A percentile compares a stretch with the other conserved stretches of the same genome.
phyloP scores from a whole-genome alignment of 179 eudicot genomes.

The Drosera spatulata region DNA sequence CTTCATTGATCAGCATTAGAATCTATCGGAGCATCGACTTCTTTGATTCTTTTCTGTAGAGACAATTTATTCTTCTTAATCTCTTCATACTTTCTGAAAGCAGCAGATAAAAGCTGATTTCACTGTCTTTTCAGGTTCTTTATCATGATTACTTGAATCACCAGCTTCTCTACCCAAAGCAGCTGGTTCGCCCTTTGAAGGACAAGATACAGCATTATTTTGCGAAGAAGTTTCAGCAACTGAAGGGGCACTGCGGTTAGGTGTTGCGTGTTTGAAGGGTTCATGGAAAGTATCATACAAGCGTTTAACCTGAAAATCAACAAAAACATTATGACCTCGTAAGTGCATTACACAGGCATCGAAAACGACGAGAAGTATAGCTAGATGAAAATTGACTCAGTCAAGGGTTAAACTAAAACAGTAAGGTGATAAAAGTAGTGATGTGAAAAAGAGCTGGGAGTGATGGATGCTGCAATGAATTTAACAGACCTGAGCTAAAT shows the following conservation, averaged over 20 bases:
- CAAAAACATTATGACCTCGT: background rate
- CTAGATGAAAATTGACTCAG: background rate
- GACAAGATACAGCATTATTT: slow-evolving; percentile 12
- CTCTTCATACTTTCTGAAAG: slow-evolving; percentile 53
- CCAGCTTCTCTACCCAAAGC: slow-evolving; percentile 25
- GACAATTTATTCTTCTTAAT: slow-evolving; percentile 23
- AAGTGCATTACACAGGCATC: background rate
- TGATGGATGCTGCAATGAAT: too few species aligned
- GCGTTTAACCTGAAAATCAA: slow-evolving; percentile 61
- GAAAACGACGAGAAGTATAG: background rate
- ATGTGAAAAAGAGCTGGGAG: too few species aligned
- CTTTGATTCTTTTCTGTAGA: slow-evolving; percentile 18
- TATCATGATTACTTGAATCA: slow-evolving; percentile 42
- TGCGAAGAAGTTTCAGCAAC: slow-evolving; percentile 31
- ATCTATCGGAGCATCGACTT: slow-evolving; percentile 15
- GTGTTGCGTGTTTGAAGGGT: slow-evolving; percentile 71
- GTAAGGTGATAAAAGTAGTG: too few species aligned
- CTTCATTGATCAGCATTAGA: slow-evolving; percentile 11
- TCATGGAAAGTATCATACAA: slow-evolving; percentile 84
- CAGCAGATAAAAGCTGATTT: slow-evolving; percentile 65
- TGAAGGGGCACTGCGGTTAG: slow-evolving; percentile 19
- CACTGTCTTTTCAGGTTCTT: slow-evolving; percentile 41
- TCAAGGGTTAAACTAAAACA: too few species aligned
- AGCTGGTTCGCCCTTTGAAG: slow-evolving; percentile 22
- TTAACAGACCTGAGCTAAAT: background rate